phyloP scores from a whole-genome alignment of 768 basidiomycete genomes.

The Pulveroboletus ravenelii region DNA sequence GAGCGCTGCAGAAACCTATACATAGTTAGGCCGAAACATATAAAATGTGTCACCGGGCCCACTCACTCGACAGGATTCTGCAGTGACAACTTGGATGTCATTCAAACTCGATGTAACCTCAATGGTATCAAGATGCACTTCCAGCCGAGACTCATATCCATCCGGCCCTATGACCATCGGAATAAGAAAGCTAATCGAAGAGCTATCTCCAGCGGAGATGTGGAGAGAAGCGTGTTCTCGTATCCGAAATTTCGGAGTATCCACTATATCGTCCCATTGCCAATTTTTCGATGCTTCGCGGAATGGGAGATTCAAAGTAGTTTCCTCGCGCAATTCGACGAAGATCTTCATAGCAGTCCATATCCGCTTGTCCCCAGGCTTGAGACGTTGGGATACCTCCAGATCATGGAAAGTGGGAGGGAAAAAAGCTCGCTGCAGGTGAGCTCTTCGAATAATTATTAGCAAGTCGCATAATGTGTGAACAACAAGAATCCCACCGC shows the following conservation, averaged over 20 bases:
- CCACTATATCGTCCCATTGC: constrained; percentile 75
- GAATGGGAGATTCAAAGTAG: constrained; percentile 81
- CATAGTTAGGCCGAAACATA: constrained; percentile 2
- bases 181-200: constrained; percentile 79
- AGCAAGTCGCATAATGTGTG: neutral
- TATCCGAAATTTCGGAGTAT: constrained; percentile 47
- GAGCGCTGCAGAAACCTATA: constrained; percentile 64
- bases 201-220: constrained; percentile 70
- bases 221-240: constrained; percentile 72
- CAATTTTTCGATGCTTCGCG: constrained; percentile 95
- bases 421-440: constrained; percentile 79
- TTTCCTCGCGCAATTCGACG: constrained; percentile 73
- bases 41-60: constrained; percentile 10
- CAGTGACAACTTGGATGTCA: constrained; percentile 70
- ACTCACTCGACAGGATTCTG: constrained; percentile 73
- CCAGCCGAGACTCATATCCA: constrained; percentile 77
- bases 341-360: constrained; percentile 82
- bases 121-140: constrained; percentile 80
- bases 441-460: constrained; percentile 40
- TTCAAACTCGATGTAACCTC: constrained; percentile 81
- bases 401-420: constrained; percentile 71
- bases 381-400: constrained; percentile 51
- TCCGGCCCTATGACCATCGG: constrained; percentile 69
- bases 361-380: constrained; percentile 73
- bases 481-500: constrained; percentile 42